Evolutionary conservation across 306 rosid genomes (phyloP), one percentile per base, ranked within the genome.

Genomic region (Cucumis cinereus): DNA sequence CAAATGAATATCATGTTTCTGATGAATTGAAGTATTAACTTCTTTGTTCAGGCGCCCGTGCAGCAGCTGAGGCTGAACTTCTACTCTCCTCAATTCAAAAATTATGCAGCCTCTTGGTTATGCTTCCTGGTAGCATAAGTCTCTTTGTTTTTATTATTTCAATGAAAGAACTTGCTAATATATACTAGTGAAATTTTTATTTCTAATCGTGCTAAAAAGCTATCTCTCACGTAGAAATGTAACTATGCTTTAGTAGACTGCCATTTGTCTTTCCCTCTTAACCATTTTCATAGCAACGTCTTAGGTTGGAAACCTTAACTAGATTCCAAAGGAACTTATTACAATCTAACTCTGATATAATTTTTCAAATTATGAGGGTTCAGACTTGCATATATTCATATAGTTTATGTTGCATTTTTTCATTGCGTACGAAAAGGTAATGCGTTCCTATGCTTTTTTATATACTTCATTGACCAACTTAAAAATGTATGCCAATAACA

Each of bases 51-150:
- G 98, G 94, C 83, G 77, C 77, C 63, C 85, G 77, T 73, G 69
- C 84, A 75, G 82, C 80, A 50, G 69, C 61, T 78, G 98, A 91
- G 69, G 80, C 84, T 81, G 96, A 89, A 73, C 86, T 88, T 36
- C 75, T 90, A 79, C 87, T 86, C 76, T 93, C 92, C 74, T 89
- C 93, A 54, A 79, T 90, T 80, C 77, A 84, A 85, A 93, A 91
- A 80, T 78, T 93, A 72, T 90, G 96, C 71, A 77, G 98, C 81
- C 85, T 91, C 84, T 90, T 93, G 87, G 80, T 93, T 82, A 81
- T 90, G 86, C 85, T 90, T 82, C 98, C 98, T 86, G 98, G 98
- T 93, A 67, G 78, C 75, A 55, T 40, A 73, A 55, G 35, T 81
- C 30, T 64, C 70, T 64, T 54, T 5, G 14, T 68, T 23, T 7